Conservation (phyloP, 768 basidiomycete genomes). For the Coprinopsis sp. region DNA sequence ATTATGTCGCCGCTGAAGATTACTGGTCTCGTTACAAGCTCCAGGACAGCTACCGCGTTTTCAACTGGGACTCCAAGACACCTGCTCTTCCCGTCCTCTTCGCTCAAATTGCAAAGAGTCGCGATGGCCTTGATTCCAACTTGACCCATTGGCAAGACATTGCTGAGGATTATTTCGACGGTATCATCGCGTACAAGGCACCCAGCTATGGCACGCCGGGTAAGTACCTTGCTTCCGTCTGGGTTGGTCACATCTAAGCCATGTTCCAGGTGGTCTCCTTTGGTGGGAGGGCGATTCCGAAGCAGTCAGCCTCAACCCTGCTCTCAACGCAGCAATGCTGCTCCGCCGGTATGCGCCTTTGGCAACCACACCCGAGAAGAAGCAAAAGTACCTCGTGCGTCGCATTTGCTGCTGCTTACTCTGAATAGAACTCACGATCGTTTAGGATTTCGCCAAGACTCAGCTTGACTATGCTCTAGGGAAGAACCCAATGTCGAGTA, state of each 20-base stretch:
- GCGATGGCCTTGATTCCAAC: constrained; percentile 51
- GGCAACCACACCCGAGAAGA: constrained; percentile 57
- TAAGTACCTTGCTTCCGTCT: constrained; percentile 12
- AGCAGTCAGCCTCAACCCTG: constrained; percentile 75
- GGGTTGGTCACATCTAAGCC: not conserved
- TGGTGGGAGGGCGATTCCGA: constrained; percentile 85
- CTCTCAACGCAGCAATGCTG: constrained; percentile 84
- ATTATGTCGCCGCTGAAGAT: constrained; percentile 58
- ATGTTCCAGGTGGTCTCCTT: constrained; percentile 62
- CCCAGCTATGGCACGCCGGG: not conserved
- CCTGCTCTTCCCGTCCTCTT: constrained; percentile 75
- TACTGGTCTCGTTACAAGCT: constrained; percentile 59
- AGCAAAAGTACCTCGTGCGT: constrained; percentile 54
- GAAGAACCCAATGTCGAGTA: constrained; percentile 85
- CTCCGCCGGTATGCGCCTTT: constrained; percentile 71
- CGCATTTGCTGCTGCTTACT: not conserved
- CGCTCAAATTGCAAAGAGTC: constrained; percentile 62
- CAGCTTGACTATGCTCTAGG: constrained; percentile 85
- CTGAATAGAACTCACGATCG: not conserved
- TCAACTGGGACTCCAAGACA: constrained; percentile 88
- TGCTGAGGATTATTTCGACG: constrained; percentile 75
- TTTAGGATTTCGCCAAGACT: constrained; percentile 63
- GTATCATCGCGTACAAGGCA: constrained; percentile 51
- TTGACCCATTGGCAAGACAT: constrained; percentile 61
- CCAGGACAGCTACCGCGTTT: constrained; percentile 47